A percentile compares a stretch with the other conserved stretches of the same genome.
phyloP scores from a whole-genome alignment of 2,329 filamentous ascomycete genomes.

The Ilyonectria mors-panacis region DNA sequence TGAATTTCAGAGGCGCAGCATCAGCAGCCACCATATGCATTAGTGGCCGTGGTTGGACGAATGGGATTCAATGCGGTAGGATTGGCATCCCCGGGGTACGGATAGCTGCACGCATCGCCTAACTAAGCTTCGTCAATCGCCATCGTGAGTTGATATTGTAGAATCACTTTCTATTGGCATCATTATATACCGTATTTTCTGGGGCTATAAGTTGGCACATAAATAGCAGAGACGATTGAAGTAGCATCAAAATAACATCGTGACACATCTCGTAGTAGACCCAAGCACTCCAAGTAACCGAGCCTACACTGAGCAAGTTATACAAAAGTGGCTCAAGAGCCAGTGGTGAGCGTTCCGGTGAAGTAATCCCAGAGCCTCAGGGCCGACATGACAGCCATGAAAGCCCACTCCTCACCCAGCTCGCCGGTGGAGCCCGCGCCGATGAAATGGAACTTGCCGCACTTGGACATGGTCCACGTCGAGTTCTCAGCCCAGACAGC shows the following conservation, averaged over 20 bases:
- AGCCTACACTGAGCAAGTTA: not conserved
- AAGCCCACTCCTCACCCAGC: conserved; percentile 59
- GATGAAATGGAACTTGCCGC: conserved; percentile 56
- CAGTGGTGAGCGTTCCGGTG: conserved; percentile 7
- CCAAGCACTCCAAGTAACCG: not conserved
- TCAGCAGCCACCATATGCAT: too few species aligned
- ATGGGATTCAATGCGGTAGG: too few species aligned
- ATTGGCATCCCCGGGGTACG: too few species aligned
- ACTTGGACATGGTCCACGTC: conserved; percentile 41
- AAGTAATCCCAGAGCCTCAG: conserved; percentile 25
- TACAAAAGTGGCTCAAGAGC: conserved; percentile 2
- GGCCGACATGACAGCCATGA: conserved; percentile 55
- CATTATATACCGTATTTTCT: not conserved
- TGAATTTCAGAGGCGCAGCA: too few species aligned
- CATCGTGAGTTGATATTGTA: too few species aligned
- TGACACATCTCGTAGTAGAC: not conserved
- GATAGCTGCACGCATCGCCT: too few species aligned
- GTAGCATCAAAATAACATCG: not conserved
- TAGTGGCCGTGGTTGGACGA: too few species aligned
- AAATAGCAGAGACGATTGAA: not conserved
- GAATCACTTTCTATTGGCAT: not conserved
- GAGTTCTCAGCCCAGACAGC: conserved; percentile 52
- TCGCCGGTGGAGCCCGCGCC: conserved; percentile 56
- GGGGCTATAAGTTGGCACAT: not conserved
- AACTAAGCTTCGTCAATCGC: too few species aligned